A percentile compares a stretch with the other conserved stretches of the same genome.
Evolutionary conservation across 345 rosid genomes (phyloP).

Genomic region (Linum usitatissimum): DNA sequence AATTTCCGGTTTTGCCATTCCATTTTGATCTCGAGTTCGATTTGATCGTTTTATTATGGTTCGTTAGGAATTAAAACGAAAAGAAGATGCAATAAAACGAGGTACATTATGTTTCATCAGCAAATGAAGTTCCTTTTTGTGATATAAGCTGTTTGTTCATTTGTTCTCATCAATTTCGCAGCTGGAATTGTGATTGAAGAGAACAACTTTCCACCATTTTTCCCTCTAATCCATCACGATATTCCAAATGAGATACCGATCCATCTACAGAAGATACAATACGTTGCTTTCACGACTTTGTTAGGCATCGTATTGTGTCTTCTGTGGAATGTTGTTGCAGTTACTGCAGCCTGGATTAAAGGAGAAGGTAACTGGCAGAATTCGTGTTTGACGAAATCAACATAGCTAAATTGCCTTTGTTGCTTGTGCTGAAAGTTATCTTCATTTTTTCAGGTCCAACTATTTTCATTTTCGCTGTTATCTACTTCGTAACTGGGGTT

Average conservation of each 20-base stretch:
- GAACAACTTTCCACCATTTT: conserved; percentile 92
- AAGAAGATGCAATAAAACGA: conserved; percentile 61
- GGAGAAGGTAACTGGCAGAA: conserved; percentile 58
- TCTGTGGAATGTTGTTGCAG: conserved; percentile 79
- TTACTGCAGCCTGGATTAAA: conserved; percentile 76
- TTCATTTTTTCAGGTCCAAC: conserved; percentile 45
- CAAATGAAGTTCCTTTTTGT: background rate
- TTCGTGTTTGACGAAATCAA: background rate
- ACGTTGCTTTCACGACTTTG: conserved; percentile 98
- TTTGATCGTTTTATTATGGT: background rate
- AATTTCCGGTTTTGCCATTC: conserved; percentile 18
- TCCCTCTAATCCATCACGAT: conserved; percentile 96
- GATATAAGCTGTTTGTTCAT: background rate
- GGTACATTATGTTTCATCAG: conserved; percentile 18
- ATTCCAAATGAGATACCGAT: conserved; percentile 90
- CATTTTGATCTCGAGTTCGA: background rate
- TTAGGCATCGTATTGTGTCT: conserved; percentile 81
- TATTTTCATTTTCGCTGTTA: conserved; percentile 89
- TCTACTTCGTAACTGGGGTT: conserved; percentile 75
- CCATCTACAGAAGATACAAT: conserved; percentile 90
- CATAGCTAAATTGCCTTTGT: background rate
- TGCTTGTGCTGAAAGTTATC: too few species aligned
- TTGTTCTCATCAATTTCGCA: conserved; percentile 21
- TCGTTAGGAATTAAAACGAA: conserved; percentile 59
- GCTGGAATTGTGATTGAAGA: conserved; percentile 64